Conservation (phyloP, 768 basidiomycete species). For the Amanita phalloides region DNA sequence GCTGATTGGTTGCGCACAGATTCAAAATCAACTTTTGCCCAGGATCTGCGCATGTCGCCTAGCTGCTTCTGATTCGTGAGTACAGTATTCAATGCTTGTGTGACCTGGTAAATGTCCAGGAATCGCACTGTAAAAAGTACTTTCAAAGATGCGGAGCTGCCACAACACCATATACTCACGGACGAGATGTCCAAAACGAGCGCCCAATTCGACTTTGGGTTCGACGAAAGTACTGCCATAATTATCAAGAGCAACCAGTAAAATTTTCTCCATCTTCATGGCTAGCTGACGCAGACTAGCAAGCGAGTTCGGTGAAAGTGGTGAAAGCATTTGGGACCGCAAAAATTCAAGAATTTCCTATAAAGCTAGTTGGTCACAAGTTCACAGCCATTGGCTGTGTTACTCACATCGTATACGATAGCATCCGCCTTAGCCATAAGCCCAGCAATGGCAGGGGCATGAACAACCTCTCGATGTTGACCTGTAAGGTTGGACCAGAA, state of each 20-base stretch:
- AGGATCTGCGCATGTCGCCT: constrained; percentile 77
- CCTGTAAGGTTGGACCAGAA: constrained; percentile 76
- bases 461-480: constrained; percentile 77
- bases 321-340: constrained; percentile 74
- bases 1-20: constrained; percentile 90
- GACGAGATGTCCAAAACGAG: constrained; percentile 84
- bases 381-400: neutral
- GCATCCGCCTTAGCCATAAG: constrained; percentile 88
- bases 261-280: constrained; percentile 86
- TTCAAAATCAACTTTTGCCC: constrained; percentile 85
- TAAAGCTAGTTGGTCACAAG: constrained; percentile 3
- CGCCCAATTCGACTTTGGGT: constrained; percentile 84
- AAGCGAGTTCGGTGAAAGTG: constrained; percentile 57
- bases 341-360: constrained; percentile 85
- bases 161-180: constrained; percentile 37
- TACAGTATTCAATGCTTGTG: constrained; percentile 81
- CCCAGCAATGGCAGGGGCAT: constrained; percentile 80
- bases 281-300: constrained; percentile 71
- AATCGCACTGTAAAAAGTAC: constrained; percentile 55
- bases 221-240: constrained; percentile 88
- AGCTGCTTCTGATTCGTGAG: constrained; percentile 81
- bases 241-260: constrained; percentile 67
- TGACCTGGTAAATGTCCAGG: constrained; percentile 87
- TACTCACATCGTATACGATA: constrained; percentile 82
- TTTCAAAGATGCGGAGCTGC: constrained; percentile 4